These are phyloP conservation scores for Pseudopediastrum boryanum DNA, from an alignment of 139 green algal species.

Conservation along the genomic window DNA sequence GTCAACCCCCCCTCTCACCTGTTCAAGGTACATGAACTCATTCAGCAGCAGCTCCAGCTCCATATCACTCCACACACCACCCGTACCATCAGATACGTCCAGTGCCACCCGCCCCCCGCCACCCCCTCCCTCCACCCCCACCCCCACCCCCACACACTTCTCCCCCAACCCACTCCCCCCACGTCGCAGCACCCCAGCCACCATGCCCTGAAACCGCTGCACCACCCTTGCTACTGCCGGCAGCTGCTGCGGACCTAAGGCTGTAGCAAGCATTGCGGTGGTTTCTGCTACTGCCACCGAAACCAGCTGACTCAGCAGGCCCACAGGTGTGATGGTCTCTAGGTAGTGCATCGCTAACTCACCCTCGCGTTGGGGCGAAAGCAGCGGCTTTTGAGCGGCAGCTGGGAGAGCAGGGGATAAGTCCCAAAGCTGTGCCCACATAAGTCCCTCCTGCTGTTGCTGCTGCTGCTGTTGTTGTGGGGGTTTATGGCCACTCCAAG, in stretches of 20 bases:
- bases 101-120: neutral
- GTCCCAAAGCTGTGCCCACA: constrained; percentile 77
- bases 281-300: constrained; percentile 51
- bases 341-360: constrained; percentile 82
- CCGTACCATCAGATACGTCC: constrained; percentile 14
- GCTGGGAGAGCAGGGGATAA: constrained; percentile 50
- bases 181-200: constrained; percentile 23
- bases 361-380: constrained; percentile 72
- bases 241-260: constrained; percentile 49
- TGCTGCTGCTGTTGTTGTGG: constrained; percentile 13
- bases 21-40: constrained; percentile 57
- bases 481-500: neutral
- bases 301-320: constrained; percentile 68
- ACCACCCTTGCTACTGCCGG: constrained; percentile 47
- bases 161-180: neutral
- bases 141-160: neutral
- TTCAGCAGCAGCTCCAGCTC: constrained; percentile 57
- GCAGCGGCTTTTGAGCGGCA: constrained; percentile 67
- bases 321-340: constrained; percentile 66
- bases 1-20: constrained; percentile 22
- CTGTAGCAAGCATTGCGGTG: constrained; percentile 51
- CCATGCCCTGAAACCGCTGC: constrained; percentile 34
- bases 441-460: neutral
- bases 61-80: constrained; percentile 38
- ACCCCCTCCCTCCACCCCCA: neutral